Conservation (phyloP, 2,329 filamentous ascomycete genomes). For the Curvularia hawaiiensis region DNA sequence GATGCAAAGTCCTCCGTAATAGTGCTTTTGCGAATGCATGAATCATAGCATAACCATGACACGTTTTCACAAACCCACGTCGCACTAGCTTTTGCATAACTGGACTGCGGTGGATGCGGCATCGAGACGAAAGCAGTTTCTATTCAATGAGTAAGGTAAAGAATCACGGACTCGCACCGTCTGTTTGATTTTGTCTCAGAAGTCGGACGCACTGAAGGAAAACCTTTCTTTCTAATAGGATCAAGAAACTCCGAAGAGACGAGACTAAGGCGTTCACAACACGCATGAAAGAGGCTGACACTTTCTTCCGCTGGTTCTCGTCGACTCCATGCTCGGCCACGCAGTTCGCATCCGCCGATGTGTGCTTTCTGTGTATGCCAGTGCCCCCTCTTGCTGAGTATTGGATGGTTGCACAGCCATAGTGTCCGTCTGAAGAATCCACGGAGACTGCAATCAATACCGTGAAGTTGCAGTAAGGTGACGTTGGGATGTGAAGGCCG, state of each 20-base stretch:
- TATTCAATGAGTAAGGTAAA: neutral
- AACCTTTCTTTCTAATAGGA: neutral
- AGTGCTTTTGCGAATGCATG: too few relatives aligned
- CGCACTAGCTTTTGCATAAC: neutral
- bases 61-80: neutral
- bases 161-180: neutral
- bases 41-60: neutral
- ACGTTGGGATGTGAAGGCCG: neutral
- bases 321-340: neutral
- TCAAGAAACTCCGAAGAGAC: neutral
- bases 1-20: neutral
- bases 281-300: neutral
- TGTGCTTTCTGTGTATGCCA: neutral
- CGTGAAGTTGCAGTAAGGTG: neutral
- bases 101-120: neutral
- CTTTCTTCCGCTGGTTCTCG: neutral
- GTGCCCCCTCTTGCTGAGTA: neutral
- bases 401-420: neutral
- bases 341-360: neutral
- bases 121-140: neutral
- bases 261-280: neutral
- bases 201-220: neutral
- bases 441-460: neutral
- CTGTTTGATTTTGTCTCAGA: neutral
- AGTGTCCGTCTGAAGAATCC: neutral